A percentile compares a stretch with the other conserved stretches of the same genome.
phyloP scores from a whole-genome alignment of 495 filamentous ascomycete genomes.

The Penicillium fimorum region DNA sequence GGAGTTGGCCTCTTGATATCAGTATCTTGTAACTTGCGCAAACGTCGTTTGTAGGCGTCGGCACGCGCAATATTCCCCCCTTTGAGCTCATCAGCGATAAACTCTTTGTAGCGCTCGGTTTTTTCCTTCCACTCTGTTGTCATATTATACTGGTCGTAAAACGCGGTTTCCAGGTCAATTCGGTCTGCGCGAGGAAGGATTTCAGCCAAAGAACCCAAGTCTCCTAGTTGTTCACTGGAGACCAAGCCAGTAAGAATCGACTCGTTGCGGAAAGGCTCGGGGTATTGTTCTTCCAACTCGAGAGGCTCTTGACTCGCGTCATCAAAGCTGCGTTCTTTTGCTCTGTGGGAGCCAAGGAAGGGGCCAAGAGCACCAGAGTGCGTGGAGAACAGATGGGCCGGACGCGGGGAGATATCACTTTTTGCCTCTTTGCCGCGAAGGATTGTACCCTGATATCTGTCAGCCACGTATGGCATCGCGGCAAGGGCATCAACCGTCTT shows the following conservation, averaged over 20 bases:
- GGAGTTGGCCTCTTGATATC: not conserved
- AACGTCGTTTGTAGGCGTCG: not conserved
- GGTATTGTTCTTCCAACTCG: not conserved
- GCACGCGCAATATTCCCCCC: not conserved
- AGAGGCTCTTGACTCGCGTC: not conserved
- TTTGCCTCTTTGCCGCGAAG: conserved; percentile 26
- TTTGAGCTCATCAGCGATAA: not conserved
- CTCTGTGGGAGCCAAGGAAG: not conserved
- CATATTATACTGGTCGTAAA: not conserved
- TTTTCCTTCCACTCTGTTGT: not conserved
- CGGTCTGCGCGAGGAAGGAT: conserved; percentile 12
- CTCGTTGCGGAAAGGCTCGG: not conserved
- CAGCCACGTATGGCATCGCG: conserved; percentile 52
- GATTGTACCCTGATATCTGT: conserved; percentile 41
- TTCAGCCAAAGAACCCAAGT: not conserved
- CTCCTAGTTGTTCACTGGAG: not conserved
- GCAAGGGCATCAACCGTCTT: conserved; percentile 51
- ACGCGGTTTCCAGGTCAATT: conserved; percentile 7
- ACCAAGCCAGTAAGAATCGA: not conserved
- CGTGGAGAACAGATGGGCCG: not conserved
- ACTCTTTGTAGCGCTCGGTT: not conserved
- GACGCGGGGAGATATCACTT: conserved; percentile 13
- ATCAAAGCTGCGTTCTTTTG: not conserved
- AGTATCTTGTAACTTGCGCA: not conserved
- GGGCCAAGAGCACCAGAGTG: conserved; percentile 16